Evolutionary conservation across 164 flowering plant species (phyloP).

Genomic region (Litsea cubeba): DNA sequence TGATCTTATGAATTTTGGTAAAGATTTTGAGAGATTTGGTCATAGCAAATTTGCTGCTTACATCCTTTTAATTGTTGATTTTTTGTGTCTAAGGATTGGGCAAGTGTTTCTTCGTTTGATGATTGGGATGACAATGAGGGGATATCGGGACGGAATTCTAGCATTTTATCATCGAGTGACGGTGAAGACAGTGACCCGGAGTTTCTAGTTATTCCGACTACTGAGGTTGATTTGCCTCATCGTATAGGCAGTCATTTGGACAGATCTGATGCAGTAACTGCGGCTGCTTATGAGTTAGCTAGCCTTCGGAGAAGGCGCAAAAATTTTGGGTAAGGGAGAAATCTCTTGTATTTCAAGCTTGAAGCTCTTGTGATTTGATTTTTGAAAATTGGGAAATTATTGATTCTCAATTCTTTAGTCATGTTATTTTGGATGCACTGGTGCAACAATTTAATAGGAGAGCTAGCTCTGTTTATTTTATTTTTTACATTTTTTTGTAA

Average conservation of each 20-base stretch:
- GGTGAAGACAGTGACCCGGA: conserved; percentile 85
- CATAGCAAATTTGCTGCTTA: neutral
- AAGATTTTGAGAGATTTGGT: too few species aligned
- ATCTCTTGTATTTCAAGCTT: neutral
- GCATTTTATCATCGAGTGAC: conserved; percentile 58
- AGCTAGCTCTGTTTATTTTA: neutral
- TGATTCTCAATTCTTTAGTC: neutral
- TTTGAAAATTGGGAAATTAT: too few species aligned
- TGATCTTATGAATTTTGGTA: neutral
- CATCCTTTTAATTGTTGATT: neutral
- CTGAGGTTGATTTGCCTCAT: conserved; percentile 58
- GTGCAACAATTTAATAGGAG: neutral
- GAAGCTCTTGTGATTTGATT: neutral
- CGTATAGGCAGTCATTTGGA: conserved; percentile 22
- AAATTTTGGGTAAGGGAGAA: conserved; percentile 34
- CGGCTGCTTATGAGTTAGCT: conserved; percentile 51
- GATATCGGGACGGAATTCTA: conserved; percentile 14
- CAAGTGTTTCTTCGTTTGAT: conserved; percentile 37
- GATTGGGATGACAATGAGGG: conserved; percentile 43
- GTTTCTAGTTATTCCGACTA: conserved; percentile 41
- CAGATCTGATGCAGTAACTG: conserved; percentile 39
- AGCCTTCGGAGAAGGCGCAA: conserved; percentile 36
- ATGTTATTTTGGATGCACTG: neutral
- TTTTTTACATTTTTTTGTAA: neutral
- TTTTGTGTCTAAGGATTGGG: conserved; percentile 32